Evolutionary conservation across 192 early-diverging fungal species (phyloP), one percentile per base, ranked within the genome.

Genomic region (Coemansia sp.): DNA sequence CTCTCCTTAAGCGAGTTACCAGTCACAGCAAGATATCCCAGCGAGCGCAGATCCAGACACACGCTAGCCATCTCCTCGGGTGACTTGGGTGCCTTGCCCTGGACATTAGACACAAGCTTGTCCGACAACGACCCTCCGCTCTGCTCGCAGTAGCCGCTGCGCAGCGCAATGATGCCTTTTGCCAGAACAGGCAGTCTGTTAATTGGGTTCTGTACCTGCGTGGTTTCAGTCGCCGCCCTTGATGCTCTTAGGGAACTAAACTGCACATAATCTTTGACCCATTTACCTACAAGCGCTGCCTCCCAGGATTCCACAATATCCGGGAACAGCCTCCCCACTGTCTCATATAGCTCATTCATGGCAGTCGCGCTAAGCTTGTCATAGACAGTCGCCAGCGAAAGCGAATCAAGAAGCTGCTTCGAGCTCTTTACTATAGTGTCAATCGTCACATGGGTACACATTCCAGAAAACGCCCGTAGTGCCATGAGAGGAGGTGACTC

Each of bases 1-100:
- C 51, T 68, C 41, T 70, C 62, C 5, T 48, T 49, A 8, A 82
- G 67, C 47, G 41, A 7, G 36, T 62, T 65, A 11, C 36, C 39
- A 5, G 37, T 15, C 32, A 4, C 32, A 2, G 74, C 74, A 3
- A 74, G 69, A 39, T 73, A 73, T 0, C 79, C 79, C 42, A 76
- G 71, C 5, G 71, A 64, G 18, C 79, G 79, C 61, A 82, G 57
- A 1, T 59, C 64, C 18, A 82, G 79, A 39, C 73, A 76, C 8
- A 63, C 42, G 37, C 47, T 54, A 5, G 64, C 74, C 40, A 72
- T 39, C 5, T 61, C 71, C 12, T 19, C 54, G 3, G 55, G 52
- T 6, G 78, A 43, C 39, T 69, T 45, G 11, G 77, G 61, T 8
- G 51, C 10, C 41, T 19, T 32, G 18, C 9, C 12, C 41, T 69